Percentiles rank a stretch among this genome's conserved stretches.
Conservation (phyloP, 192 early-diverging fungal genomes). For the Backusella morwellensis region DNA sequence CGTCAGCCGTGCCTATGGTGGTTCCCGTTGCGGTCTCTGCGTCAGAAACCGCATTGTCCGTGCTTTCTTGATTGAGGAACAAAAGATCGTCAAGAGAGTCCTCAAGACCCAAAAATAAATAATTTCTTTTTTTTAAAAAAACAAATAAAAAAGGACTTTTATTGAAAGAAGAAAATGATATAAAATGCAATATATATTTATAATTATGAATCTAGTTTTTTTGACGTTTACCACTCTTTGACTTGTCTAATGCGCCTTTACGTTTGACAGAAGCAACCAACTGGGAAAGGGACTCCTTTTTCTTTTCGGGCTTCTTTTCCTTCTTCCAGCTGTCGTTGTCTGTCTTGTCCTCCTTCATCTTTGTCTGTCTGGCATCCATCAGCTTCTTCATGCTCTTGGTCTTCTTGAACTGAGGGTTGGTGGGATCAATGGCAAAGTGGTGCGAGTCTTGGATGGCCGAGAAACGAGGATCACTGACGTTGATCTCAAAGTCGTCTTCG, state of each 20-base stretch:
- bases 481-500: slow-evolving; percentile 85
- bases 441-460: slow-evolving; percentile 73
- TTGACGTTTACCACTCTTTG: slow-evolving; percentile 27
- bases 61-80: slow-evolving; percentile 99
- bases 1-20: slow-evolving; percentile 96
- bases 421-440: slow-evolving; percentile 94
- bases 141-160: background rate
- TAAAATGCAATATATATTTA: background rate
- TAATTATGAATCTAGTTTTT: slow-evolving; percentile 10
- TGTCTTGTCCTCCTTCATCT: slow-evolving; percentile 30
- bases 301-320: slow-evolving; percentile 17
- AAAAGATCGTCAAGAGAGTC: slow-evolving; percentile 99
- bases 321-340: slow-evolving; percentile 29
- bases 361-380: slow-evolving; percentile 54
- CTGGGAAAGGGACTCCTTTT: slow-evolving; percentile 47
- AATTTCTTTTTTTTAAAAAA: background rate
- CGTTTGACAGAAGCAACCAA: slow-evolving; percentile 64
- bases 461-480: slow-evolving; percentile 87
- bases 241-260: slow-evolving; percentile 52
- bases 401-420: slow-evolving; percentile 91
- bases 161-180: background rate
- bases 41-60: slow-evolving; percentile 85
- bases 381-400: slow-evolving; percentile 75
- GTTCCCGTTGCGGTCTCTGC: slow-evolving; percentile 90
- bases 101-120: slow-evolving; percentile 71